phyloP scores from a whole-genome alignment of 73 alveolate species.

The Paramecium primaurelia region DNA sequence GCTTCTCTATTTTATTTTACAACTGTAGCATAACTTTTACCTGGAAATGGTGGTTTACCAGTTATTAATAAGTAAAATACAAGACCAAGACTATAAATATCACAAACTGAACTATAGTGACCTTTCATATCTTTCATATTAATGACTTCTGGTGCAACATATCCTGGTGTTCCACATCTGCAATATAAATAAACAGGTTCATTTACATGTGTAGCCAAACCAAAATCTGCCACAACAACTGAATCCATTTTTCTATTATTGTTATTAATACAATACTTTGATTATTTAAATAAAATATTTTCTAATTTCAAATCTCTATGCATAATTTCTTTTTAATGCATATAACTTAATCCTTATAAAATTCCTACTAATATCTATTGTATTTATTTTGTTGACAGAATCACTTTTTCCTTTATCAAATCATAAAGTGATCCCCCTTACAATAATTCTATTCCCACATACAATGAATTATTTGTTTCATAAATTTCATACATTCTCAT shows the following conservation, averaged over 20 bases:
- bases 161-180: slow-evolving; percentile 66
- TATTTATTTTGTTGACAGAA: not conserved
- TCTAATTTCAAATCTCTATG: slow-evolving; percentile 33
- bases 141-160: slow-evolving; percentile 64
- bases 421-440: slow-evolving; percentile 34
- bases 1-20: slow-evolving; percentile 43
- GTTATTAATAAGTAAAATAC: slow-evolving; percentile 4
- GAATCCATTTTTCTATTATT: slow-evolving; percentile 16
- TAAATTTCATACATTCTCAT: slow-evolving; percentile 37
- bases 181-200: slow-evolving; percentile 52
- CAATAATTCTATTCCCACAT: slow-evolving; percentile 19
- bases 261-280: not conserved
- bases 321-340: slow-evolving; percentile 38
- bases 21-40: slow-evolving; percentile 34
- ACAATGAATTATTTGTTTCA: slow-evolving; percentile 19
- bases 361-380: slow-evolving; percentile 24
- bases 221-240: slow-evolving; percentile 52
- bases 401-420: not conserved
- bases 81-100: slow-evolving; percentile 32
- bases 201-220: slow-evolving; percentile 60
- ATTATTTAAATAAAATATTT: slow-evolving; percentile 26
- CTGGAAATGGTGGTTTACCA: slow-evolving; percentile 43
- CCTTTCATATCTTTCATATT: slow-evolving; percentile 50
- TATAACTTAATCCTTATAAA: not conserved
- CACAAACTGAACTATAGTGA: slow-evolving; percentile 47